Evolutionary conservation across 768 basidiomycete genomes (phyloP), one percentile per base, ranked within the genome.

Genomic region (Neoboletus subvelutipes): DNA sequence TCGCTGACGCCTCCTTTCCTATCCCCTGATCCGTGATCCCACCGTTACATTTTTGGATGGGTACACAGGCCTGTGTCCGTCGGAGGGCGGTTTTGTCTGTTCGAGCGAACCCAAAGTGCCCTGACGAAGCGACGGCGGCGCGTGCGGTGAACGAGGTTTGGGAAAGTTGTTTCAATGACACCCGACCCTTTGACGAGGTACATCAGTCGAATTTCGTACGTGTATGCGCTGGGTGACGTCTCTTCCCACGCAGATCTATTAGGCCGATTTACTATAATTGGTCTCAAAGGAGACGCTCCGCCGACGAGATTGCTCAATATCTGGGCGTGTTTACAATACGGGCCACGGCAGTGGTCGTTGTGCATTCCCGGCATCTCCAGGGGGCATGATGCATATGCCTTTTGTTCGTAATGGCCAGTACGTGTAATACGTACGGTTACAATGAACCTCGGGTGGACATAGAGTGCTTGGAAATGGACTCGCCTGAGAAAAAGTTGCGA

Each of bases 161-260:
- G 90, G 94, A 94, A 67, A 94, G 92, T 63, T 99, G 96, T 72
- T 94, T 92, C 73, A 87, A 82, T 37, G 97, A 98, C 70, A 98
- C 95, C 7, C 76, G 96, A 60, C 96, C 97, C 10, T 99, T 98
- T 71, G 97, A 99, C 71, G 95, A 98, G 87, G 93, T 92, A 64
- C 53, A 69, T 59, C 13, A 8, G 33, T 10, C 22, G 11, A 34
- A 7, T 28, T 9, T 58, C 10, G 47, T 41, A 39, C 28, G 37
- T 37, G 15, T n/a, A n/a, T n/a, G 47, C 24, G 50, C 8, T 13
- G 24, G 22, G 50, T 50, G 31, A 55, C 55, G 45, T 50, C 12
- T 17, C 40, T 55, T 72, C 66, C 55, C 66, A 64, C 61, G 52
- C 58, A 74, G 73, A 72, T 73, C 54, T 74, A 73, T 61, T 74